Base-by-base conservation (phyloP, 148 eudicot genomes). In the Nepenthes mirabilis region DNA sequence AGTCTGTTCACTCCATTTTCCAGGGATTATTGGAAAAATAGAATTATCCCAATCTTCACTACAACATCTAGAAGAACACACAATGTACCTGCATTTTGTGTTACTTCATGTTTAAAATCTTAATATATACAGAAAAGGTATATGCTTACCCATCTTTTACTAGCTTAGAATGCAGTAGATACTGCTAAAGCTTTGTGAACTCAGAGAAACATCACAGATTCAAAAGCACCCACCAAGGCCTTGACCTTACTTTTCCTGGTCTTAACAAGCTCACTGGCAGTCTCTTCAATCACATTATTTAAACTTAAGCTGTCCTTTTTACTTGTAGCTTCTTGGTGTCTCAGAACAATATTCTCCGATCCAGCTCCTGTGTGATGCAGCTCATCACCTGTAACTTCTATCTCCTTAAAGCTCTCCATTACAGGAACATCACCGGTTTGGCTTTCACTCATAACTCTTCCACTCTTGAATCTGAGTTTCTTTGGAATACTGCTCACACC, bases 141-240 rank as follows among this genome's bases (percentile, higher is more conserved):
- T 23, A 45, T 23, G 14, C 13, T 34, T 55, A 2, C 11, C 45
- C 34, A 49, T 10, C n/a, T 55, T 13, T 32, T 9, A 55, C 10
- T 2, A 32, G 36, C 35, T 77, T 72, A 79, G 58, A 61, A 55
- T 48, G 75, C 72, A 59, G 57, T 58, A 66, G 70, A 55, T 47
- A 69, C 77, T 2, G 74, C 77, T 51, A 63, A 10, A 60, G 74
- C 57, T 63, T 77, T 81, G 64, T 65, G 74, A 67, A 78, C 83
- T 47, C 68, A 79, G 37, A 78, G 77, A 9, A 79, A 75, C 73
- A 83, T 77, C 33, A 87, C 77, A 33, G 81, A 74, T 70, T 87
- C 95, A 60, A 87, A 91, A 65, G 91, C 95, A 65, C 84, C 87
- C 56, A 91, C 91, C 75, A 91, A 64, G 68, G 95, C 91, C 71